Conservation (phyloP, 768 basidiomycete genomes). For the Lactarius deliciosus region DNA sequence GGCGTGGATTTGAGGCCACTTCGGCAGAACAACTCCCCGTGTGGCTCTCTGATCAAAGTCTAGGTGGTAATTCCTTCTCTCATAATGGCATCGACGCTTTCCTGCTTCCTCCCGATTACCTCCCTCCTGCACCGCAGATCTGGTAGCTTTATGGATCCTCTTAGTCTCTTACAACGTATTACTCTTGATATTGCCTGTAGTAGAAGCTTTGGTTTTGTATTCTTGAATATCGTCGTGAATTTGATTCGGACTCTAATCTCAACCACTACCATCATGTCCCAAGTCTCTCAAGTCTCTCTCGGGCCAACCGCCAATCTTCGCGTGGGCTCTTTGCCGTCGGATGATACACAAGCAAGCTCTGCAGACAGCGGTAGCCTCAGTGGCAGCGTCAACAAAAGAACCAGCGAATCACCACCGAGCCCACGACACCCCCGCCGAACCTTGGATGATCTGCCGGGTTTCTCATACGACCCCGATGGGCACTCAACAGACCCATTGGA, state of each 20-base stretch:
- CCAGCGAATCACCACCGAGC: not conserved
- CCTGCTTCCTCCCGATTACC: slow-evolving; percentile 71
- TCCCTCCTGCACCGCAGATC: slow-evolving; percentile 70
- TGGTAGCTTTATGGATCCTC: slow-evolving; percentile 47
- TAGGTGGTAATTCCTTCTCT: slow-evolving; percentile 72
- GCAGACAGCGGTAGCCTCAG: not conserved
- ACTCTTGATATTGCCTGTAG: slow-evolving; percentile 15
- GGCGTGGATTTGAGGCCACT: slow-evolving; percentile 72
- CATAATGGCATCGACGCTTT: slow-evolving; percentile 87
- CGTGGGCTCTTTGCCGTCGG: not conserved
- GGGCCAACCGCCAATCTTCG: not conserved
- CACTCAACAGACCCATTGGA: slow-evolving; percentile 14
- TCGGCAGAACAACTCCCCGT: slow-evolving; percentile 76
- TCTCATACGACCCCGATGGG: slow-evolving; percentile 11
- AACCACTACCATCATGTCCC: slow-evolving; percentile 22
- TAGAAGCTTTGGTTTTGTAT: slow-evolving; percentile 12
- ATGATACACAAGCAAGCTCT: not conserved
- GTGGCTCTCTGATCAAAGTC: slow-evolving; percentile 82
- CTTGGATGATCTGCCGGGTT: slow-evolving; percentile 7
- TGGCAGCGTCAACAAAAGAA: not conserved
- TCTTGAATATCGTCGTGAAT: slow-evolving; percentile 17
- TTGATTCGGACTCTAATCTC: not conserved
- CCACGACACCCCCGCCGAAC: not conserved
- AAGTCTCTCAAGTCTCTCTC: not conserved
- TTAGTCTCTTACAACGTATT: slow-evolving; percentile 1